Conservation (phyloP, 768 basidiomycete species). For the Termitomyces sp. region DNA sequence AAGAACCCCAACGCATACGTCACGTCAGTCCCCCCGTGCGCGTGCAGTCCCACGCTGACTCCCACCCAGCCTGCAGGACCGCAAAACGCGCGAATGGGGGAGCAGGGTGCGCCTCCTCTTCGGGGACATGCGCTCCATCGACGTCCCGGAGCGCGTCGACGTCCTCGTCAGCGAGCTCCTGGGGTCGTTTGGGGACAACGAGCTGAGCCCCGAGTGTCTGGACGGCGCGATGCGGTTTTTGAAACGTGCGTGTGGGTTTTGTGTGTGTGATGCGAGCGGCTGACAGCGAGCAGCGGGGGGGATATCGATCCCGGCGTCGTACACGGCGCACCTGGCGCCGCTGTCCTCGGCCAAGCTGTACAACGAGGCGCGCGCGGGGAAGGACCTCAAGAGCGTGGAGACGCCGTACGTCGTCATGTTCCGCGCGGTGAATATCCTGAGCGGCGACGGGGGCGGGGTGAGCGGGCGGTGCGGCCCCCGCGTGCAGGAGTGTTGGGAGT, state of each 20-base stretch:
- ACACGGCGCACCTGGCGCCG: slow-evolving; percentile 92
- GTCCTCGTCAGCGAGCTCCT: slow-evolving; percentile 94
- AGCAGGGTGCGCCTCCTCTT: slow-evolving; percentile 75
- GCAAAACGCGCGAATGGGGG: slow-evolving; percentile 80
- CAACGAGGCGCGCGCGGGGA: slow-evolving; percentile 68
- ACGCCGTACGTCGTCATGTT: slow-evolving; percentile 99
- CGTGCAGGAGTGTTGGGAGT: slow-evolving; percentile 96
- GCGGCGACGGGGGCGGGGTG: slow-evolving; percentile 60
- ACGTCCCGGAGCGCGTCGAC: slow-evolving; percentile 83
- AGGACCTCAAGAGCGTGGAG: slow-evolving; percentile 71
- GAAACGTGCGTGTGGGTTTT: slow-evolving; percentile 68
- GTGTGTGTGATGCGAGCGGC: not conserved
- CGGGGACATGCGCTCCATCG: slow-evolving; percentile 88
- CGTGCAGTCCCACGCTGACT: no score
- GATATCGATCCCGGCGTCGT: slow-evolving; percentile 94
- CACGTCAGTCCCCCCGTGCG: slow-evolving; percentile 47
- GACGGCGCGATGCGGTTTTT: slow-evolving; percentile 94
- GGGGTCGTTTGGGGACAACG: slow-evolving; percentile 98
- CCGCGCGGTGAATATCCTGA: slow-evolving; percentile 85
- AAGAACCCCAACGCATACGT: slow-evolving; percentile 96
- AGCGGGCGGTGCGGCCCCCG: slow-evolving; percentile 71
- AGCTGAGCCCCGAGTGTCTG: slow-evolving; percentile 95
- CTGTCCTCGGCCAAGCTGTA: slow-evolving; percentile 91
- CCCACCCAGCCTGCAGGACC: slow-evolving; percentile 67
- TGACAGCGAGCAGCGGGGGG: slow-evolving; percentile 58